Conservation (phyloP, 164 flowering plant genomes). For the Vitis riparia region DNA sequence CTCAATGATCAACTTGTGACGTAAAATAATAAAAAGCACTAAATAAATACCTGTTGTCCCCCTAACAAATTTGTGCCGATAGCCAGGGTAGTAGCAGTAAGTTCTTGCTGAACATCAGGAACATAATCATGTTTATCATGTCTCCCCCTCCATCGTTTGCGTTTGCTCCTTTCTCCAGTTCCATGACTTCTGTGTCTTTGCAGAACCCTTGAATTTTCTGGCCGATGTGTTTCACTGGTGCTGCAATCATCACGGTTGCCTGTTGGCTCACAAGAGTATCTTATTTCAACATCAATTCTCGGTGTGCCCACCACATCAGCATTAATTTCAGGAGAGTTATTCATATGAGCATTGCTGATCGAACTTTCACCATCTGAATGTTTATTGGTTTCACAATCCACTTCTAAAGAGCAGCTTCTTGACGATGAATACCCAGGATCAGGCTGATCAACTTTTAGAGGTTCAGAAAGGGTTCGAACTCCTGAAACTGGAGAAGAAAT, state of each 20-base stretch:
- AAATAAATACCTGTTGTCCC: slow-evolving; percentile 35
- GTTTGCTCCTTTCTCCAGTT: slow-evolving; percentile 63
- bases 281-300: slow-evolving; percentile 51
- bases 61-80: slow-evolving; percentile 16
- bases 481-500: slow-evolving; percentile 23
- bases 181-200: slow-evolving; percentile 52
- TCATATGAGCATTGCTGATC: slow-evolving; percentile 23
- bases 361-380: slow-evolving; percentile 59
- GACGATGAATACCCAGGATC: slow-evolving; percentile 44
- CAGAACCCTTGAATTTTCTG: slow-evolving; percentile 30
- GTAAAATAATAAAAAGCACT: background rate
- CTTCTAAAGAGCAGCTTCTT: slow-evolving; percentile 34
- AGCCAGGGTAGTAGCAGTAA: slow-evolving; percentile 7
- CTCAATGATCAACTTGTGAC: slow-evolving; percentile 4
- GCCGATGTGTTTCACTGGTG: slow-evolving; percentile 61
- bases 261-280: slow-evolving; percentile 48
- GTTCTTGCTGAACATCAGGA: slow-evolving; percentile 36
- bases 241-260: slow-evolving; percentile 71
- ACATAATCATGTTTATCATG: slow-evolving; percentile 36
- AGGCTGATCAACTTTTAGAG: slow-evolving; percentile 24
- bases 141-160: slow-evolving; percentile 96
- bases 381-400: slow-evolving; percentile 37
- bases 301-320: slow-evolving; percentile 33
- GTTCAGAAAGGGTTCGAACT: slow-evolving; percentile 24
- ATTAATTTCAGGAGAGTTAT: slow-evolving; percentile 36